These are phyloP conservation scores for Bruguiera parviflora DNA, from an alignment of 345 rosid species.

Conservation along the genomic window DNA sequence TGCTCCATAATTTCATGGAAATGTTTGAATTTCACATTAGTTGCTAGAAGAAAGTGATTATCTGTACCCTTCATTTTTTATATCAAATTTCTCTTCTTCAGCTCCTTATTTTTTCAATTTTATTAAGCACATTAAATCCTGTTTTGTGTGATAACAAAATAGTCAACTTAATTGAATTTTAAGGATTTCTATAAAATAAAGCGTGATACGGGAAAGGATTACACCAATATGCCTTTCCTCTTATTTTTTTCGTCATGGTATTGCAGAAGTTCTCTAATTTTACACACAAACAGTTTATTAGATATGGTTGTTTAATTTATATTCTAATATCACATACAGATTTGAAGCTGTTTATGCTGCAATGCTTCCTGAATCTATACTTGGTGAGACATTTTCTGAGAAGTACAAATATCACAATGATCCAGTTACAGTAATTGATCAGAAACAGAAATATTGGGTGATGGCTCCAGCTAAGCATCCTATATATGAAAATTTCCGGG, in stretches of 20 bases:
- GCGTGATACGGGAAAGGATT: no score
- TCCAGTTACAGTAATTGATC: slow-evolving; percentile 79
- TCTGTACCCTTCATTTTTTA: no score
- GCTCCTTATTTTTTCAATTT: no score
- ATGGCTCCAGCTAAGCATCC: slow-evolving; percentile 81
- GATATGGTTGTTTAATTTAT: background rate
- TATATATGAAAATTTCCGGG: slow-evolving; percentile 87
- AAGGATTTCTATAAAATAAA: no score
- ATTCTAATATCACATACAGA: slow-evolving; percentile 34
- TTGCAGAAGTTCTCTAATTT: background rate
- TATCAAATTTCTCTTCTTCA: no score
- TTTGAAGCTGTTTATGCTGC: slow-evolving; percentile 81
- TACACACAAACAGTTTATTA: background rate
- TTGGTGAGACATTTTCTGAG: slow-evolving; percentile 66
- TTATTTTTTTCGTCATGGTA: background rate
- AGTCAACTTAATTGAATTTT: no score
- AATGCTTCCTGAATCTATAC: slow-evolving; percentile 64
- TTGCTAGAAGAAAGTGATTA: no score
- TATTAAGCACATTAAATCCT: no score
- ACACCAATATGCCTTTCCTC: no score
- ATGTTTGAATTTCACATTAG: no score
- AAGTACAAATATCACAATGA: slow-evolving; percentile 70
- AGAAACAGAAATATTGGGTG: slow-evolving; percentile 60
- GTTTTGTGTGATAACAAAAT: no score
- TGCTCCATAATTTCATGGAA: no score